Conservation (phyloP, 257 asterid genomes). For the Datura wrightii region DNA sequence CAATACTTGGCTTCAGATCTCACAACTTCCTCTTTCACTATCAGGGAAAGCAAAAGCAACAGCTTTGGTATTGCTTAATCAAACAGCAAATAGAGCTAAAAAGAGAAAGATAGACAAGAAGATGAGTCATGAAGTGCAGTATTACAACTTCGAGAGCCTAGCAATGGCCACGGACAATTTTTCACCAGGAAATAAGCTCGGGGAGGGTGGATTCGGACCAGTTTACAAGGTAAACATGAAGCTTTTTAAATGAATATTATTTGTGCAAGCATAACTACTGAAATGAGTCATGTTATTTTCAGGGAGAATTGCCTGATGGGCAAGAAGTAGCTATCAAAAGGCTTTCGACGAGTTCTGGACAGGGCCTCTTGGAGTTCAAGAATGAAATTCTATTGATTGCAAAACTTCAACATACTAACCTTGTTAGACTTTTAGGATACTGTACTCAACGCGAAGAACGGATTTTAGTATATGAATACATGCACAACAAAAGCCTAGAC, state of each 20-base stretch:
- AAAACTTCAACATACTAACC: conserved; percentile 32
- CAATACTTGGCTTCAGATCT: background rate
- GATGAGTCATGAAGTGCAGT: conserved; percentile 30
- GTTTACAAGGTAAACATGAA: conserved; percentile 28
- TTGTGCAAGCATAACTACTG: background rate
- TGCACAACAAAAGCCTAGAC: conserved; percentile 34
- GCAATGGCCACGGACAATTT: conserved; percentile 21
- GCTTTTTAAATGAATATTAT: background rate
- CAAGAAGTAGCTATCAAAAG: conserved; percentile 35
- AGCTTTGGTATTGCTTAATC: conserved; percentile 19
- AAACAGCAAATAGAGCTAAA: background rate
- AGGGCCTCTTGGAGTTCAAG: conserved; percentile 33
- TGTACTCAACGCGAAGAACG: conserved; percentile 29
- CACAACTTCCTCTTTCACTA: background rate
- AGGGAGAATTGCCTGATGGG: conserved; percentile 30
- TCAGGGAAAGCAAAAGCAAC: conserved; percentile 28
- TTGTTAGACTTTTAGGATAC: conserved; percentile 34
- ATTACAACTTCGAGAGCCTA: conserved; percentile 18
- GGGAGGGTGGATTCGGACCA: conserved; percentile 30
- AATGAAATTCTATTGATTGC: conserved; percentile 33
- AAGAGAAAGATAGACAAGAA: conserved; percentile 28
- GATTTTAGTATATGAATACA: conserved; percentile 23
- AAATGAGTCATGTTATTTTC: background rate
- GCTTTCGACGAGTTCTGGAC: conserved; percentile 27
- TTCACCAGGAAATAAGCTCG: conserved; percentile 26